These are phyloP conservation scores for Uronychia setigera DNA, from an alignment of 73 alveolate species.

Conservation along the genomic window DNA sequence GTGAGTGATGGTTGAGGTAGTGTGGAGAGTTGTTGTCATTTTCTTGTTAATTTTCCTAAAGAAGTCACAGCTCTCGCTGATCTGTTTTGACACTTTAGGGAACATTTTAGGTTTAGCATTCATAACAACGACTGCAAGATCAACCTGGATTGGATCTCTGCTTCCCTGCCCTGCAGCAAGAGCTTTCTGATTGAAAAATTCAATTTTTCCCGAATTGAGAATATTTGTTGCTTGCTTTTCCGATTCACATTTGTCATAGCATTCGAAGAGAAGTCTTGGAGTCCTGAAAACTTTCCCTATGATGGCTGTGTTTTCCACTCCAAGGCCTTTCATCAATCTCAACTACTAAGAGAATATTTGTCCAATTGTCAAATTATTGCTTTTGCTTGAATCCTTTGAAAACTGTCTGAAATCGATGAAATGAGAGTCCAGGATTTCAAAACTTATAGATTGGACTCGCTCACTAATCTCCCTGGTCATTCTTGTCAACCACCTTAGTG, in stretches of 20 bases:
- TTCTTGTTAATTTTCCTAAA: too few relatives aligned
- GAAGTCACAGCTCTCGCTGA: background rate
- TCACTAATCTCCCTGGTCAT: constrained; percentile 62
- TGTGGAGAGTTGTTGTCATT: too few relatives aligned
- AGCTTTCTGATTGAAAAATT: constrained; percentile 2
- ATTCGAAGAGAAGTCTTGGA: constrained; percentile 69
- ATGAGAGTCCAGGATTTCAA: constrained; percentile 5
- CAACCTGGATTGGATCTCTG: background rate
- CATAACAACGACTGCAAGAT: background rate
- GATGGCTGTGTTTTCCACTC: constrained; percentile 77
- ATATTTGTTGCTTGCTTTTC: constrained; percentile 48
- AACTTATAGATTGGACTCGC: background rate
- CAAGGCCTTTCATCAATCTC: constrained; percentile 83
- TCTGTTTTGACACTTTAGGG: background rate
- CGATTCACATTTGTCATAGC: constrained; percentile 63
- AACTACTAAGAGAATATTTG: constrained; percentile 82
- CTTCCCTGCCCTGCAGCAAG: background rate
- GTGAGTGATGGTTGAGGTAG: too few relatives aligned
- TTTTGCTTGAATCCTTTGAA: constrained; percentile 73
- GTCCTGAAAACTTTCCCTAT: constrained; percentile 78
- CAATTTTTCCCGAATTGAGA: constrained; percentile 43
- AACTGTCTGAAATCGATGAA: constrained; percentile 75
- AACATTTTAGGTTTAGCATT: background rate
- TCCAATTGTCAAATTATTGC: constrained; percentile 71
- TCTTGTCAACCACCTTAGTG: constrained; percentile 69